A percentile compares a stretch with the other conserved stretches of the same genome.
Conservation (phyloP, 768 basidiomycete genomes). For the Kwoniella shandongensis region DNA sequence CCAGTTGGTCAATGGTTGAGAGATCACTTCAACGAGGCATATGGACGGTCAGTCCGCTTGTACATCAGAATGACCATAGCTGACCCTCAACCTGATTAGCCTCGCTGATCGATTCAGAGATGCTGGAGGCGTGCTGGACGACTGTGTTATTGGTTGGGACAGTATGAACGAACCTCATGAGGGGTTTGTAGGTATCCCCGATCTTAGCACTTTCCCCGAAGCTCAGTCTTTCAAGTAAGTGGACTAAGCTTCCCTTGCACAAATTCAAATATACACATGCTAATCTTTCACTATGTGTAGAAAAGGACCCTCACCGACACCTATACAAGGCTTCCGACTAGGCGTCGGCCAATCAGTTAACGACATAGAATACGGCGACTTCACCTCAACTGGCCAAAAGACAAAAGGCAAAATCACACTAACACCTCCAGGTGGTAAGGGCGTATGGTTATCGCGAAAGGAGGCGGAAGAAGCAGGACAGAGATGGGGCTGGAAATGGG, state of each 20-base stretch:
- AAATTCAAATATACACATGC: background rate
- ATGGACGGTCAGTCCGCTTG: constrained; percentile 57
- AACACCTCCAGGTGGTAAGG: constrained; percentile 72
- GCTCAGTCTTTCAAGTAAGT: constrained; percentile 60
- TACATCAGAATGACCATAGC: constrained; percentile 1
- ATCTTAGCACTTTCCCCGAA: constrained; percentile 66
- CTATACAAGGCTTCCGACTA: constrained; percentile 75
- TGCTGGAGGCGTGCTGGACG: constrained; percentile 75
- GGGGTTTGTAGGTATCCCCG: constrained; percentile 70
- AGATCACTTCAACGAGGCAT: constrained; percentile 70
- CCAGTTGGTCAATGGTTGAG: constrained; percentile 91
- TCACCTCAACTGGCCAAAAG: constrained; percentile 74
- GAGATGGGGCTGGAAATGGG: constrained; percentile 82
- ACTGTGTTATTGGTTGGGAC: constrained; percentile 95
- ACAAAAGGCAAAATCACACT: constrained; percentile 72
- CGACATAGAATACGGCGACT: constrained; percentile 78
- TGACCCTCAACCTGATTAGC: constrained; percentile 12
- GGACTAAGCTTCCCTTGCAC: background rate
- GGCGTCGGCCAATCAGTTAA: constrained; percentile 78
- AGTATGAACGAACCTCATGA: constrained; percentile 92
- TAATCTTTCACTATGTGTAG: constrained; percentile 52
- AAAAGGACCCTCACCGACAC: constrained; percentile 84
- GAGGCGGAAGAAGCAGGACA: constrained; percentile 54
- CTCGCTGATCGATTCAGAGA: constrained; percentile 72
- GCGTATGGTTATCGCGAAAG: constrained; percentile 69